A percentile compares a stretch with the other conserved stretches of the same genome.
These are phyloP conservation scores for Cyclocybe aegerita DNA, from an alignment of 768 basidiomycete genomes.

Conservation along the genomic window DNA sequence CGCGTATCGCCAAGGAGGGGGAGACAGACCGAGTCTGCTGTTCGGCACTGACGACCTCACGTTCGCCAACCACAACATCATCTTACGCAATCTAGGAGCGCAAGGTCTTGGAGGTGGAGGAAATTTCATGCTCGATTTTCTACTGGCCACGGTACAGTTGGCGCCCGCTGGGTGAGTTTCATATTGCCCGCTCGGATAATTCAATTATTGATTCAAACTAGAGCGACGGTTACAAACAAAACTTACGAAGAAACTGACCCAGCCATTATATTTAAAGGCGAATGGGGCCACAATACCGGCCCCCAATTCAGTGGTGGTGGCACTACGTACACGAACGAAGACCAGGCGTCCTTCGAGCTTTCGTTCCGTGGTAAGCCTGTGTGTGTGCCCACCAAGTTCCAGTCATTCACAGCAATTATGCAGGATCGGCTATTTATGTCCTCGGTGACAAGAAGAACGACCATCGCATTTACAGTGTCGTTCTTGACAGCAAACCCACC, in stretches of 20 bases:
- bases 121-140: conserved; percentile 40
- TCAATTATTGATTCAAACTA: conserved; percentile 10
- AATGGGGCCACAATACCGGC: conserved; percentile 41
- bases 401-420: neutral
- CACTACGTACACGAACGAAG: conserved; percentile 39
- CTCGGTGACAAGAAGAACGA: conserved; percentile 52
- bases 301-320: conserved; percentile 46
- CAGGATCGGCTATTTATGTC: conserved; percentile 44
- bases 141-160: conserved; percentile 40
- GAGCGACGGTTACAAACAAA: conserved; percentile 39
- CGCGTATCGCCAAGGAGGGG: conserved; percentile 27
- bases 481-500: conserved; percentile 34
- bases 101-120: conserved; percentile 35
- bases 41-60: conserved; percentile 33
- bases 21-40: conserved; percentile 32
- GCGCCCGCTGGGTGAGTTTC: conserved; percentile 40
- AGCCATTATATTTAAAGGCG: conserved; percentile 37
- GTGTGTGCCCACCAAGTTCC: neutral
- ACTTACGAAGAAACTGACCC: conserved; percentile 41
- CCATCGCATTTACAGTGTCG: conserved; percentile 42
- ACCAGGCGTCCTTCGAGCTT: conserved; percentile 37
- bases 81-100: conserved; percentile 40
- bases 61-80: conserved; percentile 36
- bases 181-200: neutral
- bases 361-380: conserved; percentile 37